These are phyloP conservation scores for Filobasidium uniguttulatum DNA, from an alignment of 1,284 basidiomycete genomes.

Conservation along the genomic window DNA sequence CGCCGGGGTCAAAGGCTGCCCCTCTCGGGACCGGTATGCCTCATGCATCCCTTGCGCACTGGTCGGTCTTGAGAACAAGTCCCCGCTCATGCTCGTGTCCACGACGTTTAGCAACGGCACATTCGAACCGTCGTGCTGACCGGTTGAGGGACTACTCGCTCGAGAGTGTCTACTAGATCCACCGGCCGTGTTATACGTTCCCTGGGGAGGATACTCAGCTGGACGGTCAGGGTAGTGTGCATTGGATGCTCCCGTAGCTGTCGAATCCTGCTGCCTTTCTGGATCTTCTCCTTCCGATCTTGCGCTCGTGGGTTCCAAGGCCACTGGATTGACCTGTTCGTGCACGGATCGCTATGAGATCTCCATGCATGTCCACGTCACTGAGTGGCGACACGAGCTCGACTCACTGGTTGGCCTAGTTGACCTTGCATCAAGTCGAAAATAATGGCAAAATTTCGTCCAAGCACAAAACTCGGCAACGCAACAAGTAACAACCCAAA, in stretches of 20 bases:
- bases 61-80: neutral
- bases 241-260: constrained; percentile 1
- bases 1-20: neutral
- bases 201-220: too few species aligned
- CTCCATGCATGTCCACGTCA: neutral
- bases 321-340: neutral
- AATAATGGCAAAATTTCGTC: constrained; percentile 71
- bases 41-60: neutral
- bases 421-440: constrained; percentile 55
- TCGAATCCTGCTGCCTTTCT: neutral
- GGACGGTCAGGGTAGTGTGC: neutral
- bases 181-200: too few species aligned
- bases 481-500: constrained; percentile 77
- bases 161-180: too few species aligned
- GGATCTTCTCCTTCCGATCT: too few species aligned
- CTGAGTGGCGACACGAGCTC: too few species aligned
- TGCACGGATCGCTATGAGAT: neutral
- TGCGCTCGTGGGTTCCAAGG: neutral
- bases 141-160: too few species aligned
- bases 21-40: too few species aligned
- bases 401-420: constrained; percentile 19
- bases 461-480: constrained; percentile 73
- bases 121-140: too few species aligned
- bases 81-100: neutral
- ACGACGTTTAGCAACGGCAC: neutral